Conservation (phyloP, 2,329 filamentous ascomycete genomes). For the Claviceps pazoutovae region DNA sequence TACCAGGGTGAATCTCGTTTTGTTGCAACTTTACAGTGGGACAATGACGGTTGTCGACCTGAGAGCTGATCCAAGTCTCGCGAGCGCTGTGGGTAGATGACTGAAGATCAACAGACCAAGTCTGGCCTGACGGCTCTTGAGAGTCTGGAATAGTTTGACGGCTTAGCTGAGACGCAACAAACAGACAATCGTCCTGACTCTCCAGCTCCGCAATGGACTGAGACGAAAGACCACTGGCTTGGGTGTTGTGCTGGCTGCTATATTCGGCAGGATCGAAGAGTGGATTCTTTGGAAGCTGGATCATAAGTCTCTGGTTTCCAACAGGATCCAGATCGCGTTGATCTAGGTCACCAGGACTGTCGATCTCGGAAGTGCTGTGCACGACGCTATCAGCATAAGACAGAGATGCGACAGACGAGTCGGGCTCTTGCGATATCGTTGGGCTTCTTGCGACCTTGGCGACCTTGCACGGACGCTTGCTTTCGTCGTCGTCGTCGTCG, state of each 20-base stretch:
- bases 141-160: constrained; percentile 30
- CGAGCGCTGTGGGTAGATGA: neutral
- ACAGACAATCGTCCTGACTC: constrained; percentile 18
- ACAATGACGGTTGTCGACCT: neutral
- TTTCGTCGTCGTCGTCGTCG: constrained; percentile 9
- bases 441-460: constrained; percentile 10
- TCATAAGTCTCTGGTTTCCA: constrained; percentile 9
- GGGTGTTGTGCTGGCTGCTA: constrained; percentile 18
- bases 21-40: neutral
- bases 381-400: constrained; percentile 11
- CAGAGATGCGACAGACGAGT: constrained; percentile 16
- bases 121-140: constrained; percentile 21
- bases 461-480: constrained; percentile 11
- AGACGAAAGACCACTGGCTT: constrained; percentile 16
- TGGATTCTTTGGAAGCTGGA: constrained; percentile 18
- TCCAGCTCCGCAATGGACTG: constrained; percentile 23
- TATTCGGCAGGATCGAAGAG: constrained; percentile 23
- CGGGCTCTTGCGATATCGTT: constrained; percentile 17
- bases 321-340: neutral
- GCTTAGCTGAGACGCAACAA: constrained; percentile 18
- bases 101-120: constrained; percentile 8
- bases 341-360: neutral
- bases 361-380: constrained; percentile 8
- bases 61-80: neutral
- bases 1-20: neutral